Conservation (phyloP, 352 stramenopile species). For the Phytophthora pinifolia region DNA sequence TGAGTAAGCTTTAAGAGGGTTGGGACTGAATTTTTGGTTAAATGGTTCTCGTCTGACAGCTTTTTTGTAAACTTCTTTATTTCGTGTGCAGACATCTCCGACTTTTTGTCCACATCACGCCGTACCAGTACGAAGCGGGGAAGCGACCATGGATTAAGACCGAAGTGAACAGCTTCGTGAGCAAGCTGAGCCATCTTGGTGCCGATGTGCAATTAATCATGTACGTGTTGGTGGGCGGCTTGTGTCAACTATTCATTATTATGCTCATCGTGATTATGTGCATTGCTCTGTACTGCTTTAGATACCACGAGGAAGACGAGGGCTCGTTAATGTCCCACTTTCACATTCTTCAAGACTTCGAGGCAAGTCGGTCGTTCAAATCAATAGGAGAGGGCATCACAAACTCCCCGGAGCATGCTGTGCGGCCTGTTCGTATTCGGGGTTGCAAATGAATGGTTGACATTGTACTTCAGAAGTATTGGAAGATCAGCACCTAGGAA, state of each 20-base stretch:
- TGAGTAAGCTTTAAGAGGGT: slow-evolving; percentile 22
- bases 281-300: slow-evolving; percentile 4
- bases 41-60: neutral
- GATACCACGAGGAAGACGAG: slow-evolving; percentile 40
- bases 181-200: slow-evolving; percentile 32
- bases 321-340: slow-evolving; percentile 42
- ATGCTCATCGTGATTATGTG: too few species aligned
- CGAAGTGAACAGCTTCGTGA: slow-evolving; percentile 49
- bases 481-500: too few species aligned
- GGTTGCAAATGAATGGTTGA: slow-evolving; percentile 29
- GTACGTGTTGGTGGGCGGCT: slow-evolving; percentile 25
- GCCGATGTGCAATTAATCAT: slow-evolving; percentile 42
- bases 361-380: slow-evolving; percentile 25
- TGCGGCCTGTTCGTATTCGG: slow-evolving; percentile 35
- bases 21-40: neutral
- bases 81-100: slow-evolving; percentile 24
- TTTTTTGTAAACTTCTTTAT: neutral
- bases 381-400: slow-evolving; percentile 24
- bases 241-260: too few species aligned
- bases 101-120: slow-evolving; percentile 64
- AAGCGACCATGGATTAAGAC: slow-evolving; percentile 57
- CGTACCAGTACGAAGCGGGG: slow-evolving; percentile 53
- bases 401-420: slow-evolving; percentile 36
- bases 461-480: too few species aligned
- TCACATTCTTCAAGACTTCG: slow-evolving; percentile 42